Conservation (phyloP, 2,329 filamentous ascomycete species). For the Ilyonectria mors-panacis region DNA sequence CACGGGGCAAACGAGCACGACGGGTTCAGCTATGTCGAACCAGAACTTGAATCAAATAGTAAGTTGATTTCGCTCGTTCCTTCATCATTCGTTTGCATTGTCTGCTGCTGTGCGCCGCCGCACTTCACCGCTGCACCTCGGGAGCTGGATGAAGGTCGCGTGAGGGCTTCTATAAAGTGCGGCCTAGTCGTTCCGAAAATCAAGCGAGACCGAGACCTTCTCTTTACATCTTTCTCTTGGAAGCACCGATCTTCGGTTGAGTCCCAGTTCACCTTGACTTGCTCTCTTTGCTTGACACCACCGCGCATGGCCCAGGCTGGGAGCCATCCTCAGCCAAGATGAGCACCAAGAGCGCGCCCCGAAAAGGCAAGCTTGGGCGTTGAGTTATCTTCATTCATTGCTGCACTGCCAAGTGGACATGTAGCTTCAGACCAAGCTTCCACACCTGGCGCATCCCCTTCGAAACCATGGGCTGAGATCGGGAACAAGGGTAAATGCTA, state of each 20-base stretch:
- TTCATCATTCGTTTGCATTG: slow-evolving; percentile 1
- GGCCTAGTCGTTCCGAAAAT: background rate
- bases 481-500: slow-evolving; percentile 2
- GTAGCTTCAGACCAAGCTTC: background rate
- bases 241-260: background rate
- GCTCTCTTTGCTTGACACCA: background rate
- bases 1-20: slow-evolving; percentile 51
- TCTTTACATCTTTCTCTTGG: background rate
- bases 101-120: slow-evolving; percentile 4
- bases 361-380: background rate
- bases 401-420: background rate
- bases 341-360: background rate
- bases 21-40: slow-evolving; percentile 74
- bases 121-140: too few relatives aligned
- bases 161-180: background rate
- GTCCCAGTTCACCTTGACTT: background rate
- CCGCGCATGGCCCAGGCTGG: background rate
- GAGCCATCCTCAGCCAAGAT: background rate
- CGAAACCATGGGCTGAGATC: background rate
- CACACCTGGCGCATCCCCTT: background rate
- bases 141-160: background rate
- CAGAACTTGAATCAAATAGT: slow-evolving; percentile 98
- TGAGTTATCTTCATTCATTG: background rate
- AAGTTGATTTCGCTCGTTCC: slow-evolving; percentile 60
- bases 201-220: background rate